A percentile compares a stretch with the other conserved stretches of the same genome.
Evolutionary conservation across 106 monocot genomes (phyloP).

Genomic region (Triglochin maritima): DNA sequence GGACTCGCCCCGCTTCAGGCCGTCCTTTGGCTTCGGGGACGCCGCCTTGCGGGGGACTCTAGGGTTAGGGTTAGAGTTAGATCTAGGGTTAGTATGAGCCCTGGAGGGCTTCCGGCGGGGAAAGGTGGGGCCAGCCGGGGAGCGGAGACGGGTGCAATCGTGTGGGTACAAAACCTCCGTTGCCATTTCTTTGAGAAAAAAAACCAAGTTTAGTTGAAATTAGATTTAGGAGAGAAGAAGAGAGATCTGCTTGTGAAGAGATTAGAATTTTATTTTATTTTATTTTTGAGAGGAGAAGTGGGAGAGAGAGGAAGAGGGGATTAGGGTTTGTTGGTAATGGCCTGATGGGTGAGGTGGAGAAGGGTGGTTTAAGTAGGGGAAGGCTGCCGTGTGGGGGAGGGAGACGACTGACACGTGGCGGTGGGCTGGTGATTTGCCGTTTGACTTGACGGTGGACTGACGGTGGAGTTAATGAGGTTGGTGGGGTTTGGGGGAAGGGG

Average conservation of each 20-base stretch:
- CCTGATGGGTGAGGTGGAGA: too few species aligned
- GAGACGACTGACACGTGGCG: neutral
- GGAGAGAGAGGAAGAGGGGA: neutral
- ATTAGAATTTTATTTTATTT: too few species aligned
- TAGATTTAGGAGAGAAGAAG: too few species aligned
- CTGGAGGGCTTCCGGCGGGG: conserved; percentile 6
- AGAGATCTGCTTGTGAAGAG: too few species aligned
- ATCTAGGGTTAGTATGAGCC: conserved; percentile 3
- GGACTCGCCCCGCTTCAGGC: conserved; percentile 8
- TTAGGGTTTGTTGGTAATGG: neutral
- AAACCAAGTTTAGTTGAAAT: too few species aligned
- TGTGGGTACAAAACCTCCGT: conserved; percentile 21
- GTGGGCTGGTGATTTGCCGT: neutral
- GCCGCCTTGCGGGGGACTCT: conserved; percentile 1
- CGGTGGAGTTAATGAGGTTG: neutral
- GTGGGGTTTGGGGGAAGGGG: neutral
- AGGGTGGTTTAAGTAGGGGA: too few species aligned
- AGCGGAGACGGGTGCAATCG: neutral
- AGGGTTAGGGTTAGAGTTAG: conserved; percentile 4
- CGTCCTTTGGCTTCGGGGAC: neutral
- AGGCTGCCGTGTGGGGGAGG: neutral
- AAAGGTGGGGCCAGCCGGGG: neutral
- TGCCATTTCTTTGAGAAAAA: conserved; percentile 6
- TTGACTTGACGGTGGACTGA: neutral
- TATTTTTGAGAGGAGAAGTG: too few species aligned